Evolutionary conservation across 495 filamentous ascomycete genomes (phyloP).

Genomic region (Wilcoxina mikolae): DNA sequence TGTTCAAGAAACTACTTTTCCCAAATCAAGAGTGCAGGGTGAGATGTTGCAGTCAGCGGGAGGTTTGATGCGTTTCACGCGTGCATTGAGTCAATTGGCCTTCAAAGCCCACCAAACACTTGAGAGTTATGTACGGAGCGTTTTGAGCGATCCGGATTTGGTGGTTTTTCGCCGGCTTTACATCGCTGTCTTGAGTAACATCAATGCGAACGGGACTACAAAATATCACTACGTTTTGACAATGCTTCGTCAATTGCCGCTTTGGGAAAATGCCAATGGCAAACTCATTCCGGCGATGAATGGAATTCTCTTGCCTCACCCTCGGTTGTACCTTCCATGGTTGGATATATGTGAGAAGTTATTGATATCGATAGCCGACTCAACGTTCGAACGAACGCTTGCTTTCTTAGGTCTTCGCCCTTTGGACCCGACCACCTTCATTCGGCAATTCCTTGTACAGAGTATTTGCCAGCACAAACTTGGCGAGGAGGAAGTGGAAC

Average conservation of each 20-base stretch:
- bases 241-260: slow-evolving; percentile 3
- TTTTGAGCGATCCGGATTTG: background rate
- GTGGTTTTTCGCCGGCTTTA: slow-evolving; percentile 2
- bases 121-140: slow-evolving; percentile 3
- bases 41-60: background rate
- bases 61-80: slow-evolving; percentile 11
- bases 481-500: background rate
- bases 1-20: slow-evolving; percentile 3
- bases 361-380: background rate
- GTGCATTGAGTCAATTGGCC: slow-evolving; percentile 8
- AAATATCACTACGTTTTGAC: background rate
- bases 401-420: slow-evolving; percentile 3
- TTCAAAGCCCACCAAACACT: slow-evolving; percentile 8
- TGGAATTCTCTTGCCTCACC: slow-evolving; percentile 6
- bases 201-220: background rate
- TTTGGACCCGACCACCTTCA: slow-evolving; percentile 4
- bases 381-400: background rate
- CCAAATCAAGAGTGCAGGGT: background rate
- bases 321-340: slow-evolving; percentile 8
- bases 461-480: background rate
- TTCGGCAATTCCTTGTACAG: background rate
- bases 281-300: slow-evolving; percentile 8
- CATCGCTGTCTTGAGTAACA: background rate
- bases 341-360: background rate
- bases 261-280: slow-evolving; percentile 12